Conservation (phyloP, 225 moss, liverwort and hornwort species). For the Neckera pumila region DNA sequence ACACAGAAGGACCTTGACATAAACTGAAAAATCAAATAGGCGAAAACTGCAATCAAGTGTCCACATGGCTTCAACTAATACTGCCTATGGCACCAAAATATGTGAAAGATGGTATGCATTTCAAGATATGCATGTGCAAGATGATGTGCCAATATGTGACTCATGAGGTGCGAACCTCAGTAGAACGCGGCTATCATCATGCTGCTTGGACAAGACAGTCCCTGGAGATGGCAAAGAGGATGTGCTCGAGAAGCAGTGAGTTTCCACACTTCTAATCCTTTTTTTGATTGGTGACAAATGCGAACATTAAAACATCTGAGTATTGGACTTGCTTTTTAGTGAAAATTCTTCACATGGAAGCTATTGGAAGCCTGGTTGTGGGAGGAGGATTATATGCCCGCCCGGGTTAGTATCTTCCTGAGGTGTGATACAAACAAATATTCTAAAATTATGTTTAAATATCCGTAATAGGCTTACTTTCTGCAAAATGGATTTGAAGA, state of each 20-base stretch:
- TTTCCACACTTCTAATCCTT: background rate
- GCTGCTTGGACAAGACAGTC: constrained; percentile 71
- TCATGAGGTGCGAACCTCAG: no score
- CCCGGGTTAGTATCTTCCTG: background rate
- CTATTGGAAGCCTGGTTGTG: background rate
- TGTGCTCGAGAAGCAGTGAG: constrained; percentile 92
- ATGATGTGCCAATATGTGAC: no score
- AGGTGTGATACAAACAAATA: background rate
- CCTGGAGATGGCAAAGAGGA: constrained; percentile 49
- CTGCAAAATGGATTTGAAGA: constrained; percentile 81
- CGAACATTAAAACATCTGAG: background rate
- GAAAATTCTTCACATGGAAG: background rate
- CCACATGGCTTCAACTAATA: no score
- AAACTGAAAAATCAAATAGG: no score
- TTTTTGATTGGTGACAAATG: background rate
- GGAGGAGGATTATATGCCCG: background rate
- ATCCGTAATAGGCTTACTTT: constrained; percentile 35
- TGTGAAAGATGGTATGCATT: no score
- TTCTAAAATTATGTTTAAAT: background rate
- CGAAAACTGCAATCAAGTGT: no score
- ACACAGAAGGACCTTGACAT: no score
- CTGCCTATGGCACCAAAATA: no score
- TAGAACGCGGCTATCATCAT: no score
- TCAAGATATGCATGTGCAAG: no score
- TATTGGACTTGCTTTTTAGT: background rate